phyloP scores from a whole-genome alignment of 148 eudicot genomes.

The Chenopodium quinoa region DNA sequence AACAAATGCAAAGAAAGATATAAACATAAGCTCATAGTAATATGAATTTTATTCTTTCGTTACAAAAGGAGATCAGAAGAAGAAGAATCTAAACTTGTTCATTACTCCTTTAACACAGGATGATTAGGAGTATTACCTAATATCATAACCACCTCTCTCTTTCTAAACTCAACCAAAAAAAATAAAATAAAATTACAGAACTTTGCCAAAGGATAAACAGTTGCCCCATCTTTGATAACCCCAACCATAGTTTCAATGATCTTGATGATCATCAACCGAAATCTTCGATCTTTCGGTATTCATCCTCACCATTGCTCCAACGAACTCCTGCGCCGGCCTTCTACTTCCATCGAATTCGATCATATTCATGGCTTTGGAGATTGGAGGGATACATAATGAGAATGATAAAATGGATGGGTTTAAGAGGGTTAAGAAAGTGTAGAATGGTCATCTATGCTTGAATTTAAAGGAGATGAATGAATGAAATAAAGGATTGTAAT shows the following conservation, averaged over 20 bases:
- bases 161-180: neutral
- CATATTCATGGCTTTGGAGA: neutral
- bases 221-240: conserved; percentile 42
- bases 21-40: neutral
- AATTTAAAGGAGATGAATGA: conserved; percentile 17
- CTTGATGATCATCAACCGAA: conserved; percentile 7
- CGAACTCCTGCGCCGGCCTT: conserved; percentile 10
- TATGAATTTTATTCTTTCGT: neutral
- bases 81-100: neutral
- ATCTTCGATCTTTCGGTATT: neutral
- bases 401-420: neutral
- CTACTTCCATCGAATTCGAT: conserved; percentile 4
- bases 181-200: neutral
- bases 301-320: conserved; percentile 3
- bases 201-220: conserved; percentile 52
- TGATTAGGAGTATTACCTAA: neutral
- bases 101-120: neutral
- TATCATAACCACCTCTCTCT: neutral
- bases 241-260: conserved; percentile 5
- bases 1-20: neutral
- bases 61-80: neutral
- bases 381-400: neutral
- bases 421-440: conserved; percentile 16
- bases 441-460: neutral
- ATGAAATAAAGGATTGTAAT: conserved; percentile 15